Conservation (phyloP, 2,329 filamentous ascomycete genomes). For the Cordyceps farinosa region DNA sequence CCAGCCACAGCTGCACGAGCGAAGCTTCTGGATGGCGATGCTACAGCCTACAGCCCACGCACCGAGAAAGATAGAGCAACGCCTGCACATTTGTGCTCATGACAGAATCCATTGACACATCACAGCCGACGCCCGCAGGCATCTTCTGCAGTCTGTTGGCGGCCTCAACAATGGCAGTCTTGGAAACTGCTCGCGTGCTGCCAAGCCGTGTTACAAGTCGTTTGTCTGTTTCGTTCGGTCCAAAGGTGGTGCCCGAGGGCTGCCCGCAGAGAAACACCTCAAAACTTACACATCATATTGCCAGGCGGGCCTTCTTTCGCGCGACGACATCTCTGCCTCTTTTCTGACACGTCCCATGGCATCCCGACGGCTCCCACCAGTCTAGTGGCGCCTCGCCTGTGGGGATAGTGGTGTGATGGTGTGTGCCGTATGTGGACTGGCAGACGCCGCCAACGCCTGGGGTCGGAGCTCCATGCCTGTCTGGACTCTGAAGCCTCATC, state of each 20-base stretch:
- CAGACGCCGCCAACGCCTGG: not conserved
- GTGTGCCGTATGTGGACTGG: not conserved
- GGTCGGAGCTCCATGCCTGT: not conserved
- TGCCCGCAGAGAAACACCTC: not conserved
- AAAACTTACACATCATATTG: slow-evolving; percentile 16
- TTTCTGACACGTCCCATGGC: slow-evolving; percentile 12
- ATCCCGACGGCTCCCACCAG: not conserved
- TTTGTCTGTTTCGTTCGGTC: not conserved
- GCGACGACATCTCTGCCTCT: not conserved
- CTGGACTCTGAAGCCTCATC: not conserved
- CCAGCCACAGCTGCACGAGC: not conserved
- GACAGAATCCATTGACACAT: not conserved
- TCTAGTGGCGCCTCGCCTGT: slow-evolving; percentile 10
- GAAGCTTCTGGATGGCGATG: not conserved
- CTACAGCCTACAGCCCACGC: not conserved
- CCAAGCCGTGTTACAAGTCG: slow-evolving; percentile 1
- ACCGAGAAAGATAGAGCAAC: not conserved
- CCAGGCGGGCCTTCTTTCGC: not conserved
- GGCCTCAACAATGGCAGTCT: not conserved
- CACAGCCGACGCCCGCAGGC: not conserved
- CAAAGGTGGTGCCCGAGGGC: not conserved
- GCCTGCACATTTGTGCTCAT: not conserved
- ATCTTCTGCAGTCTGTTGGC: not conserved
- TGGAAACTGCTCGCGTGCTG: slow-evolving; percentile 11
- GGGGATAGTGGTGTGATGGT: not conserved